These are phyloP conservation scores for Micromonas pusilla DNA, from an alignment of 139 green algal species.

Conservation along the genomic window DNA sequence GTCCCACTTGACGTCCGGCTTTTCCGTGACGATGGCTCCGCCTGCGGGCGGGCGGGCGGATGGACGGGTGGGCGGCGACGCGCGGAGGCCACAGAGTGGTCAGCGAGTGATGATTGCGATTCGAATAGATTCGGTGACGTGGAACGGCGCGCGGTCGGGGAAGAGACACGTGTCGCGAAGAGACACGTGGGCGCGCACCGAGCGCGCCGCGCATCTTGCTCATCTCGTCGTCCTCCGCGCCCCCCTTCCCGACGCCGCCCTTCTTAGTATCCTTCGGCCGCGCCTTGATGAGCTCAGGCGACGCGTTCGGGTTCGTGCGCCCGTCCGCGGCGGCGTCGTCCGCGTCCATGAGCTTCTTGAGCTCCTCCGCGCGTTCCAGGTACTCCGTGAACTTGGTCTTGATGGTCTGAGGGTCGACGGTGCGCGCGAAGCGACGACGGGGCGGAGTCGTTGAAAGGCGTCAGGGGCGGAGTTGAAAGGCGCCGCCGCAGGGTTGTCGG, in stretches of 20 bases:
- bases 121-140: background rate
- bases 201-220: constrained; percentile 71
- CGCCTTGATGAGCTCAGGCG: background rate
- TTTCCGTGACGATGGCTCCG: constrained; percentile 77
- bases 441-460: background rate
- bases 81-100: too few species aligned
- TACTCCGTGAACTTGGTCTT: constrained; percentile 85
- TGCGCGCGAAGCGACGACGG: background rate
- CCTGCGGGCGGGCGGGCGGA: too few species aligned
- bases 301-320: constrained; percentile 31
- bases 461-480: background rate
- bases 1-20: constrained; percentile 94
- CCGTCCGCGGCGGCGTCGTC: constrained; percentile 27
- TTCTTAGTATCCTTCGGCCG: constrained; percentile 29
- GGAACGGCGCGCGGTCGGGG: too few species aligned
- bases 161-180: too few species aligned
- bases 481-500: too few species aligned
- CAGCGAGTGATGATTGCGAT: too few species aligned
- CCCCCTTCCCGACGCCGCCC: constrained; percentile 24
- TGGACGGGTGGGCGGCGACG: too few species aligned
- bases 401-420: too few species aligned
- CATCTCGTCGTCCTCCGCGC: constrained; percentile 61
- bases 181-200: too few species aligned
- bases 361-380: constrained; percentile 80
- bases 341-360: constrained; percentile 67